phyloP scores from a whole-genome alignment of 345 rosid genomes.

The Turnera subulata region DNA sequence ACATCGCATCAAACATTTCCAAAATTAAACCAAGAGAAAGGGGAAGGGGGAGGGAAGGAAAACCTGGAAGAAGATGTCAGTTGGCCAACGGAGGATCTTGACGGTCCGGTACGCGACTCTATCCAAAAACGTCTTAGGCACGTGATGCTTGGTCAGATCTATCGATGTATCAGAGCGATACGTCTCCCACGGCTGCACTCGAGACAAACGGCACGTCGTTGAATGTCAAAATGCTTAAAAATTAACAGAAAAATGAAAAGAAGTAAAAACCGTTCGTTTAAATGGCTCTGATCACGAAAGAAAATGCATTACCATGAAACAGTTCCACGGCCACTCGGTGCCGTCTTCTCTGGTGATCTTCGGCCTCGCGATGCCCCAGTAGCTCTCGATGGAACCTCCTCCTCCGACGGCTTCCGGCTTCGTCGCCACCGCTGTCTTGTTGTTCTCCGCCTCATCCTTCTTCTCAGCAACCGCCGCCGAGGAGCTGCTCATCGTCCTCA shows the following conservation, averaged over 20 bases:
- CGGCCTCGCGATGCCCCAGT: constrained; percentile 69
- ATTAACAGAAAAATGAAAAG: background rate
- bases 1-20: too few species aligned
- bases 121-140: constrained; percentile 51
- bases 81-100: constrained; percentile 61
- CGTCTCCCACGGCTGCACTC: constrained; percentile 77
- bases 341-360: constrained; percentile 56
- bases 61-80: constrained; percentile 71
- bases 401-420: constrained; percentile 3
- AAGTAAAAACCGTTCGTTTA: background rate
- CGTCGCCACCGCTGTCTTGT: constrained; percentile 8
- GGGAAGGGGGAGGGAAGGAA: background rate
- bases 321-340: constrained; percentile 78
- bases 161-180: constrained; percentile 48
- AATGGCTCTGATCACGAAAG: background rate
- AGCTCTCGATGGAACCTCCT: constrained; percentile 35
- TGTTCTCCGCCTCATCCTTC: background rate
- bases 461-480: background rate
- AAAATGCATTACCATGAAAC: constrained; percentile 45
- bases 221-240: background rate
- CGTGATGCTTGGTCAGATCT: constrained; percentile 69
- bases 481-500: background rate
- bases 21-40: too few species aligned
- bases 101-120: constrained; percentile 66
- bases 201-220: background rate